Base-by-base conservation (phyloP, 805 yeast species). In the Phaffomyces opuntiae region DNA sequence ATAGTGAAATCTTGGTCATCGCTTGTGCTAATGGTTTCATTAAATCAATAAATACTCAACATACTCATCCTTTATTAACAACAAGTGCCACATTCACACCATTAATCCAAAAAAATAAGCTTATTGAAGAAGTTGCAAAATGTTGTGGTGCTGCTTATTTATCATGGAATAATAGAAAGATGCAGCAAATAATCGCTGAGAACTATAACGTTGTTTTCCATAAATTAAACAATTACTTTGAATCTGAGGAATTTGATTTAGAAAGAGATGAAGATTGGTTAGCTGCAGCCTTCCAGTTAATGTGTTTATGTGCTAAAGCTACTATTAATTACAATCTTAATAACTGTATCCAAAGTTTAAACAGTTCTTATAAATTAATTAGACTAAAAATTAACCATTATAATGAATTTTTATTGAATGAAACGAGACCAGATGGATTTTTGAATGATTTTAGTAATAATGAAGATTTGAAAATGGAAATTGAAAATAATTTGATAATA, bases 101-200 rank as follows among this genome's bases (percentile, higher is more conserved):
- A 1, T 61, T 63, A 8, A 64, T 67, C 7, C 31, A 8, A 5
- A 49, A 50, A 12, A 68, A 67, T 39, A 46, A 54, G 4, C 52
- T 63, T 7, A 48, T 69, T 38, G 54, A 59, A 42, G 57, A 56
- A n/a, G 60, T 71, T 3, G 69, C 69, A 17, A 53, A 59, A 40
- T 67, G 72, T 11, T 70, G 74, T 55, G 76, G 75, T 9, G 68
- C 71, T 4, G 53, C 73, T 0, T 69, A 56, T 48, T 46, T 70
- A 12, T 64, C 66, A 6, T 66, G 66, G 57, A 54, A 58, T 13
- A 57, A 60, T 21, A 56, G 57, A 1, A 61, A 56, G 5, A 50
- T 66, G 48, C 44, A 57, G 14, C 40, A 50, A 13, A 29, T 61
- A 8, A 48, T 59, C 12, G 52, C 63, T 5, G 48, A 54, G 9